Base-by-base conservation (phyloP, 2,329 filamentous ascomycete genomes). In the Epichloe brachyelytri region DNA sequence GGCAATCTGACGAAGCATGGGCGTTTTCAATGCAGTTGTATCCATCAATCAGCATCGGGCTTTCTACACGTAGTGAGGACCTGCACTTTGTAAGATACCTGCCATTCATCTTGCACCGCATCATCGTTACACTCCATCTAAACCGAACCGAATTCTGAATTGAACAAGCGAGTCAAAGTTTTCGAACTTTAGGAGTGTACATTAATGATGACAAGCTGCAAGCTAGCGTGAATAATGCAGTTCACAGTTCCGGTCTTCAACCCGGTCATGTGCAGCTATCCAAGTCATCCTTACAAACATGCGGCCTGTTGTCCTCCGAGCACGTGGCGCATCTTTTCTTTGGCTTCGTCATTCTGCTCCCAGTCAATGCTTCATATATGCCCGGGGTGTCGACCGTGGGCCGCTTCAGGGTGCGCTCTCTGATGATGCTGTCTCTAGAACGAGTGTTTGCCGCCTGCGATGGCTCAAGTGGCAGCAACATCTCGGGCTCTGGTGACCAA, bases 231-330 rank as follows among this genome's bases (percentile, higher is more conserved):
- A 40, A 5, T 40, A 33, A 22, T 40, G 17, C 26, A 14, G 20
- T 5, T 26, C 0, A 33, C 11, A 30, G n/a, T 33, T 17, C 19
- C 17, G 10, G 10, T 30, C 30, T 3, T 30, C 34, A 40, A 6
- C 43, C 26, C 37, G 10, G n/a, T n/a, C 17, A 41, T 43, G 33
- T 22, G 20, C 43, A 17, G 20, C 50, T 43, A 12, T 58, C 57
- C 50, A 58, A 43, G 49, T 64, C 60, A 49, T 66, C 56, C 39
- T 58, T 57, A 33, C 62, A 67, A 6, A 60, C 47, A 43, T 67
- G 64, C 15, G 63, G 63, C 37, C 55, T 54, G 36, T 62, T 55
- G 36, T 67, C 65, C 49, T 68, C 65, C 5, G 64, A 67, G 44
- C 65, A 67, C 8, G 56, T 58, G 14, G 51, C 48, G 10, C 55